phyloP scores from a whole-genome alignment of 1,139 yeast species.

The Casaregolazyma suthepensis region DNA sequence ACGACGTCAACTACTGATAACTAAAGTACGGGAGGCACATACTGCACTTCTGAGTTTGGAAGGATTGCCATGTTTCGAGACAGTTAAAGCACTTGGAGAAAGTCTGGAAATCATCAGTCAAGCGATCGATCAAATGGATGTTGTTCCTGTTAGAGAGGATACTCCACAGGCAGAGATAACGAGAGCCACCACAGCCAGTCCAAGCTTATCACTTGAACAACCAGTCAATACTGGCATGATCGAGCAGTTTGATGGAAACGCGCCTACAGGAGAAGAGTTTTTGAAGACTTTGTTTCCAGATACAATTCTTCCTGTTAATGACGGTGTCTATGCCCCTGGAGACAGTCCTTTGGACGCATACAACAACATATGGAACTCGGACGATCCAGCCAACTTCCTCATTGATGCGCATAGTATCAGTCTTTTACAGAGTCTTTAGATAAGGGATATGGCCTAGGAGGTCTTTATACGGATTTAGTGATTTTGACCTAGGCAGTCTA shows the following conservation, averaged over 20 bases:
- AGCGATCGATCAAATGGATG: not conserved
- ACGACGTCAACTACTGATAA: constrained; percentile 14
- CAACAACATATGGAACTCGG: constrained; percentile 3
- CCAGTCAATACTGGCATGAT: constrained; percentile 1
- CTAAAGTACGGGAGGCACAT: constrained; percentile 14
- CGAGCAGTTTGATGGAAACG: not conserved
- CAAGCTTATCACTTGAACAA: not conserved
- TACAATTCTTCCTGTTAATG: not conserved
- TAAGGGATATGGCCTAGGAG: too few species aligned
- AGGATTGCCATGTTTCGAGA: constrained; percentile 20
- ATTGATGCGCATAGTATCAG: constrained; percentile 23
- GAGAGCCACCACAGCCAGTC: not conserved
- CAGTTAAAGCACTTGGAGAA: constrained; percentile 17
- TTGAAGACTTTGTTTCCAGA: not conserved
- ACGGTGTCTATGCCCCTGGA: constrained; percentile 5
- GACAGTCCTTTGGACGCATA: constrained; percentile 8
- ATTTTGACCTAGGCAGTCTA: too few species aligned
- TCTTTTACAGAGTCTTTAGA: constrained; percentile 13
- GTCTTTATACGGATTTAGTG: too few species aligned
- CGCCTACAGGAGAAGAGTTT: not conserved
- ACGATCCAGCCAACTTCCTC: constrained; percentile 16
- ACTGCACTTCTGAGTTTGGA: constrained; percentile 13
- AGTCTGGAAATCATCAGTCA: constrained; percentile 15
- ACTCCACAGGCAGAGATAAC: not conserved
- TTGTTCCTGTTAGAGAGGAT: not conserved